Evolutionary conservation across 1,284 basidiomycete genomes (phyloP).

Genomic region (Schizopora paradoxa): DNA sequence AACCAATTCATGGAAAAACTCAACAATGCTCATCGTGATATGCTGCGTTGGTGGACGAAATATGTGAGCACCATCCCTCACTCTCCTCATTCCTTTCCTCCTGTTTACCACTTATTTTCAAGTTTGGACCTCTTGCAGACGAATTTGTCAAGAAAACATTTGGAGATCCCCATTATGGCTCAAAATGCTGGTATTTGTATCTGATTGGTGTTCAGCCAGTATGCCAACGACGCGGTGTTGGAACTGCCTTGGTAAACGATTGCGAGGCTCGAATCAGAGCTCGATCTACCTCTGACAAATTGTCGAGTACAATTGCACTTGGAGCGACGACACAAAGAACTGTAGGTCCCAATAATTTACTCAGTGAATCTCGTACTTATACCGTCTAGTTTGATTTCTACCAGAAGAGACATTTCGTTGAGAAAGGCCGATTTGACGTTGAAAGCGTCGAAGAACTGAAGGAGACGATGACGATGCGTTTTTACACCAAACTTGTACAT

Average conservation of each 20-base stretch:
- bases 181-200: conserved; percentile 16
- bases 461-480: background rate
- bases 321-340: no score
- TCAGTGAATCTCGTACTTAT: no score
- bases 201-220: conserved; percentile 13
- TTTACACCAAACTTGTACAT: background rate
- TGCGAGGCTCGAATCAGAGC: background rate
- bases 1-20: conserved; percentile 10
- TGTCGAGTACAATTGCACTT: no score
- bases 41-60: conserved; percentile 10
- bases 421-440: background rate
- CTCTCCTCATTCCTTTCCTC: background rate
- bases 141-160: conserved; percentile 6
- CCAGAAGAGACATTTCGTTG: conserved; percentile 1
- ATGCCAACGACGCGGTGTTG: conserved; percentile 13
- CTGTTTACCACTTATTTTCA: no score
- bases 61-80: no score
- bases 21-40: background rate
- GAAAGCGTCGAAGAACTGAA: conserved; percentile 4
- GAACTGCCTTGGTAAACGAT: conserved; percentile 11
- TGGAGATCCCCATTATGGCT: conserved; percentile 10
- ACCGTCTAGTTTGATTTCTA: background rate
- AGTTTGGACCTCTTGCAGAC: conserved; percentile 11
- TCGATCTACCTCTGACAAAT: background rate
- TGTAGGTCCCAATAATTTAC: no score